phyloP scores from a whole-genome alignment of 129 eudicot species.

The Helianthus tuberosus region DNA sequence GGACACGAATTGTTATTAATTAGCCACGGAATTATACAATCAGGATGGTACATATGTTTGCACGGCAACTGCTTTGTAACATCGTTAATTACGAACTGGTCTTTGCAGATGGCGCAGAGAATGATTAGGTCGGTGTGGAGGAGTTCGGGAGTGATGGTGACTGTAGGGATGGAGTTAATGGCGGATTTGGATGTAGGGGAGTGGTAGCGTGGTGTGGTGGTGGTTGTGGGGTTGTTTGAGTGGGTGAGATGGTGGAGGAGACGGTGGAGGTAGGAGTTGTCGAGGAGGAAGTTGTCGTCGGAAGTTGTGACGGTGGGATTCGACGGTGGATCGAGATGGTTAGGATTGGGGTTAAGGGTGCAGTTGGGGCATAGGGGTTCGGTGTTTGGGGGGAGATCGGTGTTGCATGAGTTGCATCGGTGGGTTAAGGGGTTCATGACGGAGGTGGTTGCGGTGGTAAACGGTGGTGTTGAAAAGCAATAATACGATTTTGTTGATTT shows the following conservation, averaged over 20 bases:
- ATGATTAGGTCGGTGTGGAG: slow-evolving; percentile 39
- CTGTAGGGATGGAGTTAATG: slow-evolving; percentile 37
- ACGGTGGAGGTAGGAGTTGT: slow-evolving; percentile 65
- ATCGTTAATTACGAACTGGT: slow-evolving; percentile 40
- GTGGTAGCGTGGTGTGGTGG: slow-evolving; percentile 24
- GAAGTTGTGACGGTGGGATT: slow-evolving; percentile 37
- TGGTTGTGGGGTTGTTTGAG: slow-evolving; percentile 22
- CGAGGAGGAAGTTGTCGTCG: slow-evolving; percentile 61
- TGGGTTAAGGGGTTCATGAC: slow-evolving; percentile 21
- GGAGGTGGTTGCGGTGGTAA: slow-evolving; percentile 10
- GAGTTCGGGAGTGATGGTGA: slow-evolving; percentile 31
- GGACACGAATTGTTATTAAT: slow-evolving; percentile 61
- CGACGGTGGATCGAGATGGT: slow-evolving; percentile 1
- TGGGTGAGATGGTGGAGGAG: slow-evolving; percentile 56
- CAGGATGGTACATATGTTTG: slow-evolving; percentile 55
- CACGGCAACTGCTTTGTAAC: slow-evolving; percentile 60
- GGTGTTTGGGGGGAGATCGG: slow-evolving; percentile 32
- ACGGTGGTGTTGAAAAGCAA: slow-evolving; percentile 4
- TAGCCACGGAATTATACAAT: slow-evolving; percentile 73
- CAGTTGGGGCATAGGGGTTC: slow-evolving; percentile 9
- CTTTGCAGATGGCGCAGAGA: slow-evolving; percentile 67
- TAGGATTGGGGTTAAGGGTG: slow-evolving; percentile 12
- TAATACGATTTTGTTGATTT: too few relatives aligned
- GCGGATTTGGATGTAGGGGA: slow-evolving; percentile 51
- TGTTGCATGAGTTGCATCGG: slow-evolving; percentile 48